phyloP scores from a whole-genome alignment of 1,139 yeast species.

The Petasospora fabianii region DNA sequence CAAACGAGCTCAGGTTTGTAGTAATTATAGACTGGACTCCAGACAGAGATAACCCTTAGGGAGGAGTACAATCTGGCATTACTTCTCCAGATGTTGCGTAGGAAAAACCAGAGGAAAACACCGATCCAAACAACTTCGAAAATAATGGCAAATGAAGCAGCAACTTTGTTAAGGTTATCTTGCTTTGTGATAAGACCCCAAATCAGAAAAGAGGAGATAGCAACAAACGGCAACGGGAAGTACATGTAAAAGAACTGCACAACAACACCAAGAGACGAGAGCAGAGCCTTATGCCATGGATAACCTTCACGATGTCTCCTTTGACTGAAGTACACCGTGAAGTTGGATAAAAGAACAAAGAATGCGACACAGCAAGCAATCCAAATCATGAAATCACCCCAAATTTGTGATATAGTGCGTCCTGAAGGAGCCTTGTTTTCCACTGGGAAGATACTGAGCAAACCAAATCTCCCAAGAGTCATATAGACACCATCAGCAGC shows the following conservation, averaged over 20 bases:
- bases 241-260: constrained; percentile 35
- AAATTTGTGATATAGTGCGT: constrained; percentile 18
- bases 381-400: constrained; percentile 47
- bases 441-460: constrained; percentile 12
- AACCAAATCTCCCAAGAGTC: constrained; percentile 16
- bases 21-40: constrained; percentile 45
- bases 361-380: constrained; percentile 19
- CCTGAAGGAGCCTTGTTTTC: constrained; percentile 3
- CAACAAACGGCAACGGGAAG: constrained; percentile 45
- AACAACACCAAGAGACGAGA: constrained; percentile 33
- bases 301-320: background rate
- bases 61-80: constrained; percentile 43
- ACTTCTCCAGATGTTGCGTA: constrained; percentile 23
- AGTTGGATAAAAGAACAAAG: constrained; percentile 7
- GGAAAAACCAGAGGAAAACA: constrained; percentile 32
- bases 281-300: constrained; percentile 4
- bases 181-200: constrained; percentile 13
- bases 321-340: constrained; percentile 5
- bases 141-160: constrained; percentile 32
- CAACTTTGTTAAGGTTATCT: constrained; percentile 1
- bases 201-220: constrained; percentile 40
- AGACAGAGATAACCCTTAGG: constrained; percentile 41
- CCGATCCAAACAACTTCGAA: constrained; percentile 32
- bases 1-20: constrained; percentile 42
- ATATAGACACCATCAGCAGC: constrained; percentile 25